These are phyloP conservation scores for Amylocystis lapponica DNA, from an alignment of 768 basidiomycete genomes.

Conservation along the genomic window DNA sequence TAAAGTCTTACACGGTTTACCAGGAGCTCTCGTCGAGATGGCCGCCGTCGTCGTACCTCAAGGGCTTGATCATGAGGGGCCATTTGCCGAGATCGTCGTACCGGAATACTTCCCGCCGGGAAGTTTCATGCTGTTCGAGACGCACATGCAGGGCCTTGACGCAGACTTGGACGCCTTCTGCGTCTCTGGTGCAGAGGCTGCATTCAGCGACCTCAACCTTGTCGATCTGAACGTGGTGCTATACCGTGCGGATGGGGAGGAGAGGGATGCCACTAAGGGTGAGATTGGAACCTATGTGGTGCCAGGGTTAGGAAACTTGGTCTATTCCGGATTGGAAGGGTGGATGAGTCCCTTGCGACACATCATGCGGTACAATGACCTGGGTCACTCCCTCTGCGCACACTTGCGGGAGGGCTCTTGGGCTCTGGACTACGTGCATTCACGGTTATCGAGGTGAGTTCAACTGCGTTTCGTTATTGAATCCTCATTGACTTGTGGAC, in stretches of 20 bases:
- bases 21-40: constrained; percentile 62
- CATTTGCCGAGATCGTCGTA: constrained; percentile 72
- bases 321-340: constrained; percentile 93
- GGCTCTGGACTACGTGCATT: constrained; percentile 85
- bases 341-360: constrained; percentile 90
- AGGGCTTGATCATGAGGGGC: constrained; percentile 59
- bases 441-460: constrained; percentile 65
- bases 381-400: constrained; percentile 86
- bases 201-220: constrained; percentile 67
- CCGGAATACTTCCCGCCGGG: constrained; percentile 95
- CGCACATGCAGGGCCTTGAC: constrained; percentile 73
- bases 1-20: constrained; percentile 62
- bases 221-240: constrained; percentile 87
- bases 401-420: constrained; percentile 86
- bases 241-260: constrained; percentile 88
- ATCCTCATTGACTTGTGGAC: constrained; percentile 4
- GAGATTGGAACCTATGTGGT: constrained; percentile 80
- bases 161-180: constrained; percentile 69
- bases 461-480: not conserved
- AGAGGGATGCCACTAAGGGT: constrained; percentile 80
- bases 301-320: constrained; percentile 66
- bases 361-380: constrained; percentile 86
- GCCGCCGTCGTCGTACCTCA: constrained; percentile 50
- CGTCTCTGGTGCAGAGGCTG: constrained; percentile 60
- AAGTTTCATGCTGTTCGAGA: constrained; percentile 89